Base-by-base conservation (phyloP, 495 filamentous ascomycete genomes). In the Talaromyces thailandensis region DNA sequence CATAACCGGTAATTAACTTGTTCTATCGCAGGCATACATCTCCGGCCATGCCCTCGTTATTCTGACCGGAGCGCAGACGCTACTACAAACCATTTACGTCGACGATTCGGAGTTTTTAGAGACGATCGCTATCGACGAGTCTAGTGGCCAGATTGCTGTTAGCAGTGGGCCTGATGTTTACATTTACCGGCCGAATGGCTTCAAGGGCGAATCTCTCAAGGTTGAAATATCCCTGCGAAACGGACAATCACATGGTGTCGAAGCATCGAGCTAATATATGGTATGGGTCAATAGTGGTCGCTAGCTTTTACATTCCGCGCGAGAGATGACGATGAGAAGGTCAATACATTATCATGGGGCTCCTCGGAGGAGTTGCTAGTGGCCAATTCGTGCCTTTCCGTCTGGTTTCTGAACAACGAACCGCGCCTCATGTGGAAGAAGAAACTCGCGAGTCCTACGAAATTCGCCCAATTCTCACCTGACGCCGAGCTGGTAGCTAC, bases 21-120 rank as follows among this genome's bases (percentile, higher is more conserved):
- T 45, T 64, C 58, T n/a, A 31, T 23, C 18, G 53, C 68, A 96
- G 91, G 84, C 83, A 63, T 98, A 97, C 73, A 89, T 97, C 62
- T 92, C 89, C 63, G 93, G 94, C 64, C 88, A 87, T 73, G 88
- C 91, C 63, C 81, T 98, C 63, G 82, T 92, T 55, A 86, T 98
- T 69, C 87, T 97, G 69, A 81, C 82, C 73, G 84, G 84, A 58
- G 84, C 90, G 63, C 79, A 89, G 68, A 79, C 83, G 60, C 82
- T 96, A 66, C 78, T 96, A 32, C 93, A 98, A 75, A 97, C 93
- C 0, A 90, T 92, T 63, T 96, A 96, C 76, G 84, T 92, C 69
- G 87, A 94, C 65, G 87, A 92, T 71, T 81, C 84, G 40, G 77
- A 83, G 6, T 76, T 76, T 5, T 82, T 98, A 40, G 82, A 92